Evolutionary conservation across 2,329 filamentous ascomycete genomes (phyloP), one percentile per base, ranked within the genome.

Genomic region (Diaporthe amygdali): DNA sequence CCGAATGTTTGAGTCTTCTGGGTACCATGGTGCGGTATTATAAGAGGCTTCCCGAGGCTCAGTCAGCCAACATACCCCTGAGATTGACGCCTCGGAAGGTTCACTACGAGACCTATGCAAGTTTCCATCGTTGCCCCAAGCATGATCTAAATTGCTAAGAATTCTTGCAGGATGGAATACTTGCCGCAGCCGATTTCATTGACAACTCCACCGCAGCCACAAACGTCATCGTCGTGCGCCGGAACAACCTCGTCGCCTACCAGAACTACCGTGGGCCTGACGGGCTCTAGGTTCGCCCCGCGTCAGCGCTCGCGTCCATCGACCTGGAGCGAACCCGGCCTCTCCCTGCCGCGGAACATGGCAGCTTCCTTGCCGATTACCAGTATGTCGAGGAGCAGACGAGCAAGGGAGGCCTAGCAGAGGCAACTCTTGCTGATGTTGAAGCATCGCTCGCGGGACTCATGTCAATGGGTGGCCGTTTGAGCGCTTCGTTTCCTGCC

Each of bases 81-180:
- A 77, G 85, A 12, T 73, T 86, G 47, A 86, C 85, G 47, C 84
- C 84, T 5, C 76, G 75, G 20, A 77, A 72, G 70, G 81, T 86
- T n/a, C 85, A 87, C 66, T 82, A 86, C 64, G 84, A 84, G 70
- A 84, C 84, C 32, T 86, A 83, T 52, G 74, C 30, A 56, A 15
- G 39, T 41, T 2, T 9, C 10, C 41, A 1, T 25, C 20, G 3
- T 5, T 22, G 5, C 1, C 15, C 39, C 5, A 27, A 12, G 2
- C 7, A 30, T 7, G 7, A 44, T 14, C 25, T n/a, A 17, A 37
- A 20, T 17, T 10, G 39, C 66, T 68, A 51, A 68, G 39, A 30
- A 9, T 5, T 17, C 9, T 44, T 22, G 27, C 30, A 56, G 54
- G 51, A 51, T 3, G 84, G 84, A 2, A 66, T 86, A 20, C 68